Evolutionary conservation across 768 basidiomycete species (phyloP).

Genomic region (Lactarius pseudohatsudake): DNA sequence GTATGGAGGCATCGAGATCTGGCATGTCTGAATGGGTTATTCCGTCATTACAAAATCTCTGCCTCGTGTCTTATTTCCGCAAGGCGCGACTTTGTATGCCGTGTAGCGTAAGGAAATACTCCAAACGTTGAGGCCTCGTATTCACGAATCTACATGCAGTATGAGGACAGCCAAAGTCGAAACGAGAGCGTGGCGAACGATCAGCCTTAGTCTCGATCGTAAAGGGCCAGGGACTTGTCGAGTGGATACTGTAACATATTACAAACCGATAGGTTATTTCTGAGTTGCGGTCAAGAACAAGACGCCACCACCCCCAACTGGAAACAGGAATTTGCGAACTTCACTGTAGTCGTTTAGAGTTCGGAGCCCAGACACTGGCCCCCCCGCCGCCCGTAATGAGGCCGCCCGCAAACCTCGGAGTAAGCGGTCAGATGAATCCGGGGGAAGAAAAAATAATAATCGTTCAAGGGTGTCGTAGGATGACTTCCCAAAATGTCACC

Average conservation of each 20-base stretch:
- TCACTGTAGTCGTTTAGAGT: conserved; percentile 15
- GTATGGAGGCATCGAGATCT: conserved; percentile 3
- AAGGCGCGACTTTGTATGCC: neutral
- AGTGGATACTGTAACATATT: neutral
- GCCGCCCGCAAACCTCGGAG: conserved; percentile 17
- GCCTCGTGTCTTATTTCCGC: conserved; percentile 20
- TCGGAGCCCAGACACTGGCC: conserved; percentile 16
- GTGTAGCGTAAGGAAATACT: conserved; percentile 7
- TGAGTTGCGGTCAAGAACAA: conserved; percentile 1
- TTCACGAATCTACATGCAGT: too few relatives aligned
- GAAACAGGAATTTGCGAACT: conserved; percentile 12
- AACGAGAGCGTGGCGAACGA: neutral
- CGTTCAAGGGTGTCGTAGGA: conserved; percentile 7
- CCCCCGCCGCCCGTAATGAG: conserved; percentile 8
- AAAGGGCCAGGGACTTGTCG: neutral
- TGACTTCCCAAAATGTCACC: conserved; percentile 14
- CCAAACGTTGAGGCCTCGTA: conserved; percentile 1
- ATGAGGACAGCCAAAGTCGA: neutral
- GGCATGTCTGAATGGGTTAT: neutral
- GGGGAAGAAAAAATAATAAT: conserved; percentile 4
- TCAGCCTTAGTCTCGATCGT: neutral
- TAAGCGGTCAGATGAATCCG: conserved; percentile 23
- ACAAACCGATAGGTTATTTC: neutral
- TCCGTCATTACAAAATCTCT: conserved; percentile 8
- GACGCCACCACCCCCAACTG: neutral